Base-by-base conservation (phyloP, 306 rosid species). In the Urtica urens region DNA sequence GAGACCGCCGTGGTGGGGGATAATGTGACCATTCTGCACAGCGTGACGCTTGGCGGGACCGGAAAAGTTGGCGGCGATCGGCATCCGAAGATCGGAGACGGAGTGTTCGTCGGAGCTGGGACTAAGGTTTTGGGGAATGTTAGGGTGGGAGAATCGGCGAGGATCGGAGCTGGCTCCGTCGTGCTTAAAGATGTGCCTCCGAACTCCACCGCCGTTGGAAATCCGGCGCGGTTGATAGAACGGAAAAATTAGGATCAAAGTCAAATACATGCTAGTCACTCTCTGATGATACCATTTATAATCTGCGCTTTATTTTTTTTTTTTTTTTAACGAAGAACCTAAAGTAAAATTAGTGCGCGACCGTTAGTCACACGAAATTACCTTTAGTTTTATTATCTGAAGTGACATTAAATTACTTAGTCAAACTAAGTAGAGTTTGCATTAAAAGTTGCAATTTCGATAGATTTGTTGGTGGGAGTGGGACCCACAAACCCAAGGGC, bases 21-120 rank as follows among this genome's bases (percentile, higher is more conserved):
- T 2, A 41, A 50, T 21, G 65, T 60, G 14, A 23, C 65, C 2
- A 18, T 60, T 26, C 27, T 51, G 31, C 66, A 60, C 44, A 42
- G 34, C 23, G 66, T 51, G 42, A 60, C 59, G 4, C 16, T 60
- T 23, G 59, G 66, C 0, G 66, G 58, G 35, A 41, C 52, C 2
- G 53, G 66, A 3, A 60, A 51, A 17, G 66, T 6, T 3, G 19
- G 7, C 22, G 61, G 68, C n/a, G 61, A 63, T 24, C 39, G 52
- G 21, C 57, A 64, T 24, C 58, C 63, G 10, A 55, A 64, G 38
- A 46, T 64, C 23, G 63, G 58, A 2, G 58, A 41, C 49, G 63
- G 58, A 17, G 53, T 64, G 19, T 35, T 56, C 11, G 33, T 56
- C 16, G 48, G 63, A 10, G 58, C 63, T 19, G 59, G 54, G n/a